Conservation (phyloP, 768 basidiomycete species). For the Russula compacta region DNA sequence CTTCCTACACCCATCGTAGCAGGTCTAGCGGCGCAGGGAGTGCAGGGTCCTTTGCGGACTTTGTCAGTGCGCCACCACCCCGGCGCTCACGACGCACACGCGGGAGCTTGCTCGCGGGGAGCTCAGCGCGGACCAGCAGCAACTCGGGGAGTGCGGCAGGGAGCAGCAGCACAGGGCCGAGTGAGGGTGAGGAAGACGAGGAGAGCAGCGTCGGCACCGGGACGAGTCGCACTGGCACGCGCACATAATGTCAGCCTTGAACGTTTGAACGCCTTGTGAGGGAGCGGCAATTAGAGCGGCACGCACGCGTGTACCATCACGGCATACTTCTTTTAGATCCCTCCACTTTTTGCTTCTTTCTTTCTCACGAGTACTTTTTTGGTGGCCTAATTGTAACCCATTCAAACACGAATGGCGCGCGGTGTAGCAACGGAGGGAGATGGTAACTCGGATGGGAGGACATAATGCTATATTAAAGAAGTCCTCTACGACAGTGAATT, state of each 20-base stretch:
- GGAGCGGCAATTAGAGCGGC: background rate
- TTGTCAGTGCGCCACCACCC: slow-evolving; percentile 45
- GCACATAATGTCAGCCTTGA: background rate
- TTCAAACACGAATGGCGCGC: background rate
- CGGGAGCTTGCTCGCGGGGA: slow-evolving; percentile 21
- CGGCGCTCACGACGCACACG: slow-evolving; percentile 16
- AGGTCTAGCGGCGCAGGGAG: slow-evolving; percentile 31
- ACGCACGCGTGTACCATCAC: background rate
- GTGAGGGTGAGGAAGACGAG: slow-evolving; percentile 30
- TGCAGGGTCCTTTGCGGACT: slow-evolving; percentile 41
- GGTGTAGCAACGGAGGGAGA: no score
- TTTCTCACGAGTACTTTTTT: background rate
- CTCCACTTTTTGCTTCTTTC: background rate
- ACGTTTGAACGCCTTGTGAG: background rate
- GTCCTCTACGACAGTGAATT: background rate
- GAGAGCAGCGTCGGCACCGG: slow-evolving; percentile 4
- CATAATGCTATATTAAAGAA: background rate
- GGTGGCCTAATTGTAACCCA: slow-evolving; percentile 7
- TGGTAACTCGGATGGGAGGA: background rate
- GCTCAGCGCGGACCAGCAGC: slow-evolving; percentile 16
- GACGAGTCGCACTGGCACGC: background rate
- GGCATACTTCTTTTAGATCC: slow-evolving; percentile 1
- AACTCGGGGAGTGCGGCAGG: slow-evolving; percentile 17
- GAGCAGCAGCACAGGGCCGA: slow-evolving; percentile 34
- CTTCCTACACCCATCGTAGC: slow-evolving; percentile 26